Base-by-base conservation (phyloP, 2,329 filamentous ascomycete species). In the Anthostomella pinea region DNA sequence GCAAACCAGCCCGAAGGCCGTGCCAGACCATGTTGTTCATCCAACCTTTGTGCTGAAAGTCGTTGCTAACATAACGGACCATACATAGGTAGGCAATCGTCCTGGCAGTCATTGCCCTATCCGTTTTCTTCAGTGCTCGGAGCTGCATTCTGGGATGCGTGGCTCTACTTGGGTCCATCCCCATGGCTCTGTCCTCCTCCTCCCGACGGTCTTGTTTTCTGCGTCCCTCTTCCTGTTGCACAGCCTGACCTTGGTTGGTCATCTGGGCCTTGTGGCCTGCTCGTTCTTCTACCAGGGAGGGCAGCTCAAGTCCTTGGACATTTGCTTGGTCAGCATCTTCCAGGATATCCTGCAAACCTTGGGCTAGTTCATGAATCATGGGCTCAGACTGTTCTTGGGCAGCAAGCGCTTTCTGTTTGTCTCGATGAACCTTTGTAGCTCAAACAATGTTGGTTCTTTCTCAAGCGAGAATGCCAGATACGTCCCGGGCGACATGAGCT, bases 261-360 rank as follows among this genome's bases (percentile, higher is more conserved):
- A 86, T 70, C 16, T 77, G 79, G 15, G 84, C 84, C 64, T 94
- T 87, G 45, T 95, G 87, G 10, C 81, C 81, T 18, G 85, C 88
- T 24, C 90, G 79, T 62, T 97, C 90, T 53, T 94, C 88, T 54
- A 94, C 88, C 6, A 97, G 70, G 20, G 88, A 95, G 2, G 88
- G 89, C 11, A 95, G 68, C 43, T 88, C 77, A 37, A 81, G 77
- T 20, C 87, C 85, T 37, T 83, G 78, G 30, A 85, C 83, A 50
- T 85, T 85, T 18, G 82, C 80, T 48, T 82, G 73, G 2, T 88
- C 86, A n/a, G 87, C 87, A 59, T 94, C 87, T 62, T 96, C 88
- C 4, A 97, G 72, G 8, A 91, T 81, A 30, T 83, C 81, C 7
- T 87, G 81, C 31, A 86, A 78, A 3, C 77, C 79, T 45, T 79